Conservation (phyloP, 2,329 filamentous ascomycete species). For the Fusarium siculi region DNA sequence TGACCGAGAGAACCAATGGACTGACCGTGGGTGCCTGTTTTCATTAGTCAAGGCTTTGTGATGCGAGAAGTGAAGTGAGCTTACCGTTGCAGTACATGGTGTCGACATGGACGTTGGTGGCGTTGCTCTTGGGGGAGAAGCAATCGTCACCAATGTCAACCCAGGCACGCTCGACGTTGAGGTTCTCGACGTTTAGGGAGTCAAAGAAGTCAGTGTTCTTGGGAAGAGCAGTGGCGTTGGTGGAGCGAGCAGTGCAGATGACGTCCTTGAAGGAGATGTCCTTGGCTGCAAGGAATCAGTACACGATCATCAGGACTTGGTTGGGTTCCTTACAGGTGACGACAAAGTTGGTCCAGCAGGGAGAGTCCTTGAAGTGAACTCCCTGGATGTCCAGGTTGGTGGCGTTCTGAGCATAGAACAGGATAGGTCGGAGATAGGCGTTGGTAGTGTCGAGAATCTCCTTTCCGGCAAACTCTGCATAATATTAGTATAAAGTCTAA, state of each 20-base stretch:
- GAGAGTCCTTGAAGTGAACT: slow-evolving; percentile 42
- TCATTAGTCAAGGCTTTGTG: not conserved
- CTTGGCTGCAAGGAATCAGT: slow-evolving; percentile 20
- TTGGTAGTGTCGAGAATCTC: slow-evolving; percentile 39
- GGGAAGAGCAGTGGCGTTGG: slow-evolving; percentile 34
- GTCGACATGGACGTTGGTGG: slow-evolving; percentile 35
- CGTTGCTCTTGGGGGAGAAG: slow-evolving; percentile 43
- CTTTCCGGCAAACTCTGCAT: slow-evolving; percentile 31
- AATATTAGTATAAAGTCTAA: not conserved
- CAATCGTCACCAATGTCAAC: slow-evolving; percentile 42
- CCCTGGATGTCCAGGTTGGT: slow-evolving; percentile 37
- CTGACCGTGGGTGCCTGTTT: slow-evolving; percentile 29
- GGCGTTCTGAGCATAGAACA: slow-evolving; percentile 43
- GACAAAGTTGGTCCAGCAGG: slow-evolving; percentile 42
- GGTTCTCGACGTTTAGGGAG: slow-evolving; percentile 34
- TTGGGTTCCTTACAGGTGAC: slow-evolving; percentile 22
- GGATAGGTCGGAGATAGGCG: slow-evolving; percentile 36
- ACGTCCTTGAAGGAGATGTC: slow-evolving; percentile 39
- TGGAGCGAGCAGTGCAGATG: slow-evolving; percentile 40
- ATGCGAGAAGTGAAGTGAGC: not conserved
- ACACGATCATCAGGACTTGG: accelerated
- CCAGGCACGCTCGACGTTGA: slow-evolving; percentile 38
- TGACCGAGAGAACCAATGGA: slow-evolving; percentile 41
- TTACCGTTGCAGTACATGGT: slow-evolving; percentile 42
- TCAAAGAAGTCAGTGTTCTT: slow-evolving; percentile 44